These are phyloP conservation scores for Pythium phragmitis DNA, from an alignment of 352 stramenopile species.

Conservation along the genomic window DNA sequence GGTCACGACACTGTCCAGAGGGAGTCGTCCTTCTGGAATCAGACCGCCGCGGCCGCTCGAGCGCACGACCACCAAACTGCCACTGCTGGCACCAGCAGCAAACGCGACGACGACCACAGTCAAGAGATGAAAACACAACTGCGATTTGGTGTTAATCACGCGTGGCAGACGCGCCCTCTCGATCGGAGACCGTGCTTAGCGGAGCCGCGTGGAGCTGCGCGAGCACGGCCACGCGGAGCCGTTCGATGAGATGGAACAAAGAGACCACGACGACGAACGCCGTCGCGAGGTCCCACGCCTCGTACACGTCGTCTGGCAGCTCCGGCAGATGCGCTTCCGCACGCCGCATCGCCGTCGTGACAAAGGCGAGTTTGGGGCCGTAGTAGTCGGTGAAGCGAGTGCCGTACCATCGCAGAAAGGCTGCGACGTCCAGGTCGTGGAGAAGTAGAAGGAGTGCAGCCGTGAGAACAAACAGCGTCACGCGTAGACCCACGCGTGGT, in stretches of 20 bases:
- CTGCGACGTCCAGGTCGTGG: neutral
- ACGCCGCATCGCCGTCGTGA: neutral
- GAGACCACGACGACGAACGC: conserved; percentile 33
- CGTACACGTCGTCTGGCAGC: conserved; percentile 30
- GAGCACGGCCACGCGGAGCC: conserved; percentile 2
- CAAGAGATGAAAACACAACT: neutral
- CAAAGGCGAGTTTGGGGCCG: conserved; percentile 22
- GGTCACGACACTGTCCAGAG: neutral
- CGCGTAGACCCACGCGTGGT: no score
- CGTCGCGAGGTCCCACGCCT: conserved; percentile 35
- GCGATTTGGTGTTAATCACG: no score
- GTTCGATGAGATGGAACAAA: conserved; percentile 40
- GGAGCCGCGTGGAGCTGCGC: neutral
- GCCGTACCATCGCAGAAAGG: conserved; percentile 29
- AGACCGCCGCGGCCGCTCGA: conserved; percentile 26
- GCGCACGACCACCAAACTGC: conserved; percentile 19
- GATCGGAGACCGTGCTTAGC: no score
- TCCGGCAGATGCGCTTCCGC: conserved; percentile 24
- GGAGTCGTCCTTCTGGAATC: conserved; percentile 17
- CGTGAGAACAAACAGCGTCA: no score
- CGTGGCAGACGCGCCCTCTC: no score
- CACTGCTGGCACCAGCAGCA: neutral
- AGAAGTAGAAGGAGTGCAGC: neutral
- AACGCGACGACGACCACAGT: neutral
- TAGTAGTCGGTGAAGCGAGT: conserved; percentile 37